phyloP scores from a whole-genome alignment of 108 stramenopile species.

The Nitzschia sp. region DNA sequence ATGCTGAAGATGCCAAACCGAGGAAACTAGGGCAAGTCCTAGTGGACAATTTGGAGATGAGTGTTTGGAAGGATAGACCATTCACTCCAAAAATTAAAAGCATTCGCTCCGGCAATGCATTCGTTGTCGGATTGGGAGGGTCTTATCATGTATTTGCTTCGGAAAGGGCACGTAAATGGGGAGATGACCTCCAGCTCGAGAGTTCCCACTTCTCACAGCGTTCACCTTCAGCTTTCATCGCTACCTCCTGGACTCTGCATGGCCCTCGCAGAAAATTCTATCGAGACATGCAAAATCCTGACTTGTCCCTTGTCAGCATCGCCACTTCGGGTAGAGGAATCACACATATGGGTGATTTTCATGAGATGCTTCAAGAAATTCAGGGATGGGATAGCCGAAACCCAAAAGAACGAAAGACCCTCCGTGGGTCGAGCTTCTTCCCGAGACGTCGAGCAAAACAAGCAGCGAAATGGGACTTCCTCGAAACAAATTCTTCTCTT shows the following conservation, averaged over 20 bases:
- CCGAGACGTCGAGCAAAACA: too few relatives aligned
- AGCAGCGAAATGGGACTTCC: constrained; percentile 17
- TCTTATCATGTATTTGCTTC: constrained; percentile 3
- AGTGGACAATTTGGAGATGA: background rate
- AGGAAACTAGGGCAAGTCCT: background rate
- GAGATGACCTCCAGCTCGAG: background rate
- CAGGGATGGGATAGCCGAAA: background rate
- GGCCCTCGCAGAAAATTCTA: constrained; percentile 11
- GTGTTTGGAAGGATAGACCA: background rate
- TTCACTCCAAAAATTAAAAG: background rate
- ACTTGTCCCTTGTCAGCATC: background rate
- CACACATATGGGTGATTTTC: too few relatives aligned
- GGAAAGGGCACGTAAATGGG: background rate
- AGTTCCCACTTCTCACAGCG: background rate
- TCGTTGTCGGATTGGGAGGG: constrained; percentile 13
- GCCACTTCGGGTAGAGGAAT: too few relatives aligned
- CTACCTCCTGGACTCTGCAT: background rate
- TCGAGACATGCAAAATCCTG: constrained; percentile 14
- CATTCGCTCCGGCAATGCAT: constrained; percentile 1
- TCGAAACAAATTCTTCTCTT: constrained; percentile 11
- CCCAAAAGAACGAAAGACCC: background rate
- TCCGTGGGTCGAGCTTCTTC: too few relatives aligned
- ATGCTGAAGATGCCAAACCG: background rate
- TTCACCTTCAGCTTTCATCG: background rate
- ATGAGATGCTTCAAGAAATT: background rate